phyloP scores from a whole-genome alignment of 2,329 filamentous ascomycete genomes.

The Rhytidhysteron rufulum region DNA sequence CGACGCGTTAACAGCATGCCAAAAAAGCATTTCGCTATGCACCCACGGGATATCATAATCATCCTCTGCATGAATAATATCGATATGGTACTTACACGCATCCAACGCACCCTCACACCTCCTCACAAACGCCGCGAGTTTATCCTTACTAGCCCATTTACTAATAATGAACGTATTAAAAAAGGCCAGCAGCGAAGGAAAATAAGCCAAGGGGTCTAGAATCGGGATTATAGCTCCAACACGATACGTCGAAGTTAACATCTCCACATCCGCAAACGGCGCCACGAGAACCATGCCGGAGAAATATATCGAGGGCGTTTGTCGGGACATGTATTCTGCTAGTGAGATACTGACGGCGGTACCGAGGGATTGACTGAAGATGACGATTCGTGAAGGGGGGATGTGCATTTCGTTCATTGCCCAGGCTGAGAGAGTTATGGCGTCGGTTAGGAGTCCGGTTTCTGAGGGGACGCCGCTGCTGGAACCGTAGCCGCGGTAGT shows the following conservation, averaged over 20 bases:
- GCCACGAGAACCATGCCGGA: slow-evolving; percentile 55
- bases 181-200: slow-evolving; percentile 39
- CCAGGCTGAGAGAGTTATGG: slow-evolving; percentile 51
- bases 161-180: slow-evolving; percentile 47
- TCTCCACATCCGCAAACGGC: slow-evolving; percentile 53
- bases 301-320: slow-evolving; percentile 46
- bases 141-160: slow-evolving; percentile 52
- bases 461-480: slow-evolving; percentile 55
- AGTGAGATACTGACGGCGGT: slow-evolving; percentile 51
- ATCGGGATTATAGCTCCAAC: slow-evolving; percentile 54
- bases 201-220: slow-evolving; percentile 48
- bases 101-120: too few species aligned
- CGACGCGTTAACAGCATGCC: slow-evolving; percentile 54
- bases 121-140: slow-evolving; percentile 44
- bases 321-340: slow-evolving; percentile 40
- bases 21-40: slow-evolving; percentile 51
- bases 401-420: slow-evolving; percentile 51
- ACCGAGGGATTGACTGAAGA: slow-evolving; percentile 59
- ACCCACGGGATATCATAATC: slow-evolving; percentile 50
- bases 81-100: not conserved
- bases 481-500: slow-evolving; percentile 59
- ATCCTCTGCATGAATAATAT: slow-evolving; percentile 33
- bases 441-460: slow-evolving; percentile 52
- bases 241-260: slow-evolving; percentile 55
- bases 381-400: slow-evolving; percentile 52